Evolutionary conservation across 1,284 basidiomycete species (phyloP), one percentile per base, ranked within the genome.

Genomic region (Microbotryum saponariae): DNA sequence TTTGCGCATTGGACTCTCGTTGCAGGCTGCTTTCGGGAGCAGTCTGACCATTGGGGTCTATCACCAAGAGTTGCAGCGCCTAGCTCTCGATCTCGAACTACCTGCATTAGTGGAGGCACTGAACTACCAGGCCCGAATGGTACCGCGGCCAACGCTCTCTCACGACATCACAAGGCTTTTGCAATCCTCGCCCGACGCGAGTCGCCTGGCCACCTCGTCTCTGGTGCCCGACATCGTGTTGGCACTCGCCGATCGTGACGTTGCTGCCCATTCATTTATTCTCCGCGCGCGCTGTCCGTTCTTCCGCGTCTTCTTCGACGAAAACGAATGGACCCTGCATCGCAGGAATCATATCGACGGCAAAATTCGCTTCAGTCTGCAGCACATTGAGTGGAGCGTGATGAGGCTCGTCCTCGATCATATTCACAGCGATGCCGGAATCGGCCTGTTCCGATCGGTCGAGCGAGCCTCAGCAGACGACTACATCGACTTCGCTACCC

Each of bases 271-370:
- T 73, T 91, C 91, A 0, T 74, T 80, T 12, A 75, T 97, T 20
- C 79, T 98, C 21, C 82, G 90, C 2, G 83, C 89, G 0, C 82
- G 94, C 3, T 93, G 88, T 50, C 82, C 84, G 1, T 89, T 97
- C 73, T 97, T 97, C 73, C 78, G 84, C 7, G 82, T 83, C n/a
- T 86, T 98, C 74, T 91, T 94, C 73, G 84, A 85, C 54, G 85
- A 91, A 69, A 78, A 80, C 27, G 89, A 85, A 48, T 97, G 94
- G 91, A 89, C 88, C 4, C 72, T 67, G 23, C 78, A 79, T 25
- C 80, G 88, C 12, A 82, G 83, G 79, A 79, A 79, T n/a, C 78
- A 82, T 6, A 44, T 33, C 14, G 82, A 81, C 10, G 79, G 81
- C 2, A 70, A 74, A 18, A 73, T 96, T 16, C 75, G 76, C 2